Evolutionary conservation across 768 basidiomycete genomes (phyloP).

Genomic region (Russula lepida): DNA sequence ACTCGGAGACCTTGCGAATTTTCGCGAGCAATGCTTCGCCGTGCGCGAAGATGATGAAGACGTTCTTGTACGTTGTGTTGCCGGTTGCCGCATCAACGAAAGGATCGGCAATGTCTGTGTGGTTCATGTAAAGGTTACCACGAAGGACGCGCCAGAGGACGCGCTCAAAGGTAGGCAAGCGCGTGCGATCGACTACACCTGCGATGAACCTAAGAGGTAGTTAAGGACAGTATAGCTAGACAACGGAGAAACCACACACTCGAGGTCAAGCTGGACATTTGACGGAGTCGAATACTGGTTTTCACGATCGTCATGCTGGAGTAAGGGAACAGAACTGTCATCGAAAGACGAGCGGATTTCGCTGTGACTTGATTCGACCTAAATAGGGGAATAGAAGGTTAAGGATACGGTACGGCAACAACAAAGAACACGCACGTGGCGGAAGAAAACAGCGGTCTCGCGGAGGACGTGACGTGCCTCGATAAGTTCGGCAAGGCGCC

Average conservation of each 20-base stretch:
- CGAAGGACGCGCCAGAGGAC: constrained; percentile 97
- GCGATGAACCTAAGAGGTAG: constrained; percentile 69
- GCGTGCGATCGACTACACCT: constrained; percentile 89
- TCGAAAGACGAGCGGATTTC: constrained; percentile 88
- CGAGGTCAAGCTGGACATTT: constrained; percentile 72
- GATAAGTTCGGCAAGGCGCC: constrained; percentile 75
- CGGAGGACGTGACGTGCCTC: constrained; percentile 92
- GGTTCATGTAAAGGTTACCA: constrained; percentile 99
- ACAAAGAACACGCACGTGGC: constrained; percentile 45
- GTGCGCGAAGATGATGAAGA: constrained; percentile 99
- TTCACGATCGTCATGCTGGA: constrained; percentile 86
- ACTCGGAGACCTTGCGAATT: constrained; percentile 96
- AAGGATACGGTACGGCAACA: neutral
- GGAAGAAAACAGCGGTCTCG: constrained; percentile 96
- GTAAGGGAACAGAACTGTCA: constrained; percentile 81
- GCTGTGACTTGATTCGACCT: constrained; percentile 72
- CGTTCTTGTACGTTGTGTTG: constrained; percentile 87
- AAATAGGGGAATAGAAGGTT: neutral
- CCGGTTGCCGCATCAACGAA: constrained; percentile 84
- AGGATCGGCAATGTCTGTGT: constrained; percentile 87
- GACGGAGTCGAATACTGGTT: constrained; percentile 41
- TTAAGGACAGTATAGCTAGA: neutral
- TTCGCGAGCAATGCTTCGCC: constrained; percentile 88
- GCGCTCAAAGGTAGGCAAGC: constrained; percentile 90
- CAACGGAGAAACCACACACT: constrained; percentile 41